Evolutionary conservation across 2,329 filamentous ascomycete species (phyloP).

Genomic region (Pseudocercospora fijiensis): DNA sequence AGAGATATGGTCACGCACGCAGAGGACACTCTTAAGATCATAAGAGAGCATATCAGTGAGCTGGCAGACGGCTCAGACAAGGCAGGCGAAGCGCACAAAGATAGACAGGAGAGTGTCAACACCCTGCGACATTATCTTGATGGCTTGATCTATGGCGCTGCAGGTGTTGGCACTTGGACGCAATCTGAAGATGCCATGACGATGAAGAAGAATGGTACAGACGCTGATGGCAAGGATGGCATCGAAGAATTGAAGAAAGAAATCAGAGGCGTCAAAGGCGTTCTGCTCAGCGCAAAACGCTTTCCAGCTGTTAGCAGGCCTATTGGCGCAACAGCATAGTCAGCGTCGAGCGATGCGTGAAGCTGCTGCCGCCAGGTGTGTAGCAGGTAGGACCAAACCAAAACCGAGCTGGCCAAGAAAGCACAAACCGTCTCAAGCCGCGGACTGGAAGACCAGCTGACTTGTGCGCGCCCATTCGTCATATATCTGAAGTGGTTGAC

Average conservation of each 20-base stretch:
- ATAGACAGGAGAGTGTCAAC: conserved; percentile 52
- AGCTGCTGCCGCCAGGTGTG: not conserved
- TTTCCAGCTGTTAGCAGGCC: conserved; percentile 47
- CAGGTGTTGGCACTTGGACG: conserved; percentile 18
- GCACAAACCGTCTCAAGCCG: not conserved
- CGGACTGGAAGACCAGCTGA: not conserved
- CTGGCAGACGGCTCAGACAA: conserved; percentile 51
- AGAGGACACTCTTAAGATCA: conserved; percentile 44
- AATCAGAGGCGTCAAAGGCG: conserved; percentile 76
- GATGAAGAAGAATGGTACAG: conserved; percentile 37
- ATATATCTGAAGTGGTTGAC: conserved; percentile 2
- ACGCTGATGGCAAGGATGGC: conserved; percentile 61
- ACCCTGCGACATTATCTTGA: conserved; percentile 67
- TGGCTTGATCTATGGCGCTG: conserved; percentile 51
- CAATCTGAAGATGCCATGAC: conserved; percentile 39
- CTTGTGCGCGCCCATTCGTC: not conserved
- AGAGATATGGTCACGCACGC: conserved; percentile 31
- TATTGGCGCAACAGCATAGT: conserved; percentile 13
- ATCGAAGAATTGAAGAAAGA: conserved; percentile 70
- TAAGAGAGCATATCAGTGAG: conserved; percentile 53
- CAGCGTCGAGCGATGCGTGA: not conserved
- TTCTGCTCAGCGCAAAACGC: conserved; percentile 70
- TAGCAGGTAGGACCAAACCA: not conserved
- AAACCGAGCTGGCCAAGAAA: not conserved
- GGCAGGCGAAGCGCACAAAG: conserved; percentile 53